phyloP scores from a whole-genome alignment of 306 rosid genomes.

The Citrullus amarus region DNA sequence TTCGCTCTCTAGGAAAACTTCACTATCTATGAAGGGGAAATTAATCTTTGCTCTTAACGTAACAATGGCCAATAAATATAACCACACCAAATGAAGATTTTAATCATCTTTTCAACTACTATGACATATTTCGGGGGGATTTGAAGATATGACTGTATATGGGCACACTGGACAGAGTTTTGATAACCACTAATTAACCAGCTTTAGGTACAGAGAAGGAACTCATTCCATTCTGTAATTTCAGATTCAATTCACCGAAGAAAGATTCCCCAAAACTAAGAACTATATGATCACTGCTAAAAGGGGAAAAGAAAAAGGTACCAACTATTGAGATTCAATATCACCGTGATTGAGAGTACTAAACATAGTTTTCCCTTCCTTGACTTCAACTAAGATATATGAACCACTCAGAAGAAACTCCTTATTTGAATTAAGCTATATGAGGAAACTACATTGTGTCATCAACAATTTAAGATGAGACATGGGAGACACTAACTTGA shows the following conservation, averaged over 20 bases:
- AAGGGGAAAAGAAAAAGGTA: background rate
- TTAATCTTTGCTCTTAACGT: background rate
- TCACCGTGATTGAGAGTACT: background rate
- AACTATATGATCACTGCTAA: background rate
- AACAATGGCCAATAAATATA: background rate
- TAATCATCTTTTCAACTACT: background rate
- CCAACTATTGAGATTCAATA: background rate
- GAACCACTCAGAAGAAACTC: background rate
- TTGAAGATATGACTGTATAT: background rate
- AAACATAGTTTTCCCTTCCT: background rate
- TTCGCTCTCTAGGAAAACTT: background rate
- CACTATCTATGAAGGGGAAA: background rate
- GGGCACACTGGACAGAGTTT: background rate
- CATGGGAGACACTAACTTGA: background rate
- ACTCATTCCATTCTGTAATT: background rate
- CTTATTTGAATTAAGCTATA: background rate
- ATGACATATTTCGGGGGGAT: background rate
- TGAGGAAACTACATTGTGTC: background rate
- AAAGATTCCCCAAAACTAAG: background rate
- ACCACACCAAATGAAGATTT: background rate
- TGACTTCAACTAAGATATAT: background rate
- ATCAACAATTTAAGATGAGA: background rate
- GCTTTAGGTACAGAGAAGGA: background rate
- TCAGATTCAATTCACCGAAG: background rate
- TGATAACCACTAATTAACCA: background rate